These are phyloP conservation scores for Pythium biforme DNA, from an alignment of 352 stramenopile genomes.

Conservation along the genomic window DNA sequence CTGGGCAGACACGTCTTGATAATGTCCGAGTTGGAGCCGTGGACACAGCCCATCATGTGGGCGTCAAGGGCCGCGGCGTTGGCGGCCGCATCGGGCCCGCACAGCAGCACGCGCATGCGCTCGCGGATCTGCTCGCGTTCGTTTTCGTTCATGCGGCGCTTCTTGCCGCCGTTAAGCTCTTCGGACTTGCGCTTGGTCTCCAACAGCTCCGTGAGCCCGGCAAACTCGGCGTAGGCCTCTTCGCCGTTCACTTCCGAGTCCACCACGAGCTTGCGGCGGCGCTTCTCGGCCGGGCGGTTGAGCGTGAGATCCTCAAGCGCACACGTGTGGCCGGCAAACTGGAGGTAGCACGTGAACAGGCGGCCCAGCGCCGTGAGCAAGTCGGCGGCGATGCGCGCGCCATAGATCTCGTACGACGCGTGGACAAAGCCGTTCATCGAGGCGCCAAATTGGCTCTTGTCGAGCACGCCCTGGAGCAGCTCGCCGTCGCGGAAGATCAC, in stretches of 20 bases:
- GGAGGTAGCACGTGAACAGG: conserved; percentile 97
- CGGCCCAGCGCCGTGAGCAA: conserved; percentile 83
- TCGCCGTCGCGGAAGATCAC: conserved; percentile 96
- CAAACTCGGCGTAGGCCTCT: conserved; percentile 85
- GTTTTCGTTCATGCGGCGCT: conserved; percentile 83
- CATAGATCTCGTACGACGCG: conserved; percentile 93
- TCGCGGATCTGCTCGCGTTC: conserved; percentile 72
- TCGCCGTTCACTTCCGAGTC: conserved; percentile 79
- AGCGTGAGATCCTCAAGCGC: conserved; percentile 98
- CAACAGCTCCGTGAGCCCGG: conserved; percentile 67
- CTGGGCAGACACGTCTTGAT: conserved; percentile 99
- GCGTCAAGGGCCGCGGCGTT: conserved; percentile 83
- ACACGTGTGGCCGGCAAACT: conserved; percentile 98
- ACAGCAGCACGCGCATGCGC: conserved; percentile 74
- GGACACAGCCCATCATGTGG: conserved; percentile 90
- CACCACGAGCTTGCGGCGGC: conserved; percentile 87
- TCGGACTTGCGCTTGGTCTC: conserved; percentile 51
- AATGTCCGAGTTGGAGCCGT: conserved; percentile 94
- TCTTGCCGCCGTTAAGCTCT: conserved; percentile 44
- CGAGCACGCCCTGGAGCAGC: conserved; percentile 96
- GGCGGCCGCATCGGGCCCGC: conserved; percentile 61
- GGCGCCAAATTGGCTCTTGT: conserved; percentile 99
- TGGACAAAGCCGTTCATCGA: conserved; percentile 98
- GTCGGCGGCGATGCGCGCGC: conserved; percentile 77
- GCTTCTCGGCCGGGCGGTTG: conserved; percentile 91